Percentiles rank a stretch among this genome's conserved stretches.
Conservation (phyloP, 371 early-diverging fungal genomes). For the Actinomortierella ambigua region DNA sequence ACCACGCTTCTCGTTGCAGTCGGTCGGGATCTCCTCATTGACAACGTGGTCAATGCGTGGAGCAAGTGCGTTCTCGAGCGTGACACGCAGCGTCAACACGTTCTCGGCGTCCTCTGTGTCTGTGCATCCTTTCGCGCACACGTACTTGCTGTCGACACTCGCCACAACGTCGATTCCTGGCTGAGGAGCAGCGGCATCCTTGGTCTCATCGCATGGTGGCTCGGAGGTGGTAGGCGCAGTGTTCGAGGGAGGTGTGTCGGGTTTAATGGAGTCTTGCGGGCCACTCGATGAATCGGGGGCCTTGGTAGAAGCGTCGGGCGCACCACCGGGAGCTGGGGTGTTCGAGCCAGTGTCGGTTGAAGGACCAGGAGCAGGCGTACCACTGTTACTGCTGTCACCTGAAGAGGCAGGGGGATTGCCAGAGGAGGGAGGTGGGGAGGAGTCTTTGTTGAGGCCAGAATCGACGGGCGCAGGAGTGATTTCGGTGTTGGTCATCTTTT, state of each 20-base stretch:
- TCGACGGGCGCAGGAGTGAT: slow-evolving; percentile 15
- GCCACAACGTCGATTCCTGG: slow-evolving; percentile 11
- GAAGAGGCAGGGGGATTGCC: slow-evolving; percentile 4
- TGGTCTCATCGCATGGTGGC: neutral
- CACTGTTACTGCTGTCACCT: neutral
- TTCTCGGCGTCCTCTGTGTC: slow-evolving; percentile 21
- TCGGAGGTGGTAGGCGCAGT: neutral
- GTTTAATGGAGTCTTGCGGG: neutral
- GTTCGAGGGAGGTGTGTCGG: neutral
- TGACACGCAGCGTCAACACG: slow-evolving; percentile 18
- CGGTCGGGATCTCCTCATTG: slow-evolving; percentile 17
- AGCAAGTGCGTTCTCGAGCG: slow-evolving; percentile 14
- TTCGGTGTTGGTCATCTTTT: slow-evolving; percentile 37
- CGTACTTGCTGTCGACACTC: slow-evolving; percentile 19
- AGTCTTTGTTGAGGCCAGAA: too few relatives aligned
- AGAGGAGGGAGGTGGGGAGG: neutral
- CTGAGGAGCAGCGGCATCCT: slow-evolving; percentile 4
- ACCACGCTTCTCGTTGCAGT: slow-evolving; percentile 8
- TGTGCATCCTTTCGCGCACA: slow-evolving; percentile 34
- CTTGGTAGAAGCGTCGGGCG: slow-evolving; percentile 1
- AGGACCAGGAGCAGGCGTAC: neutral
- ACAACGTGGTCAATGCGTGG: slow-evolving; percentile 17
- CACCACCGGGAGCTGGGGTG: neutral
- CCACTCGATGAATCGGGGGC: neutral
- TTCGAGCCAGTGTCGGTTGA: too few relatives aligned